Conservation (phyloP, 495 filamentous ascomycete species). For the Aspergillus egyptiacus region DNA sequence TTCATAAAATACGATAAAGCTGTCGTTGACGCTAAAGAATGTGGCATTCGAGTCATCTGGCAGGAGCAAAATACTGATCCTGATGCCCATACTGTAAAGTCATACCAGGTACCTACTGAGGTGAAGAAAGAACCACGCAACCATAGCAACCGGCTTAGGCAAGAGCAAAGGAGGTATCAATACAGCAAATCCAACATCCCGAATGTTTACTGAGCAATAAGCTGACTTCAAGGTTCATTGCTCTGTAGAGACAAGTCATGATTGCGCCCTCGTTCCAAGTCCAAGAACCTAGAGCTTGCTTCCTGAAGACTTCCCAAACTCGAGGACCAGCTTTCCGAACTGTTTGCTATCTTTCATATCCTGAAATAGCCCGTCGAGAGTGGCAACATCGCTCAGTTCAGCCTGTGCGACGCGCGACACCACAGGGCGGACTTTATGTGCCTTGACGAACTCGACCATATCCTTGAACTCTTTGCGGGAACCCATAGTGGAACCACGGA, state of each 20-base stretch:
- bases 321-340: constrained; percentile 71
- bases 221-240: background rate
- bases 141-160: background rate
- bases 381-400: constrained; percentile 59
- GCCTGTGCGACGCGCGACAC: constrained; percentile 52
- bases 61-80: too few species aligned
- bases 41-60: too few species aligned
- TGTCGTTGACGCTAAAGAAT: constrained; percentile 9
- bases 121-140: constrained; percentile 8
- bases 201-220: too few species aligned
- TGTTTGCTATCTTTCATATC: constrained; percentile 71
- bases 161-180: background rate
- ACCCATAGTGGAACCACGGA: constrained; percentile 69
- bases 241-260: background rate
- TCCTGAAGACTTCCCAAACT: constrained; percentile 36
- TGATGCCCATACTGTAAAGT: too few species aligned
- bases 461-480: constrained; percentile 67
- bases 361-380: constrained; percentile 63
- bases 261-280: background rate
- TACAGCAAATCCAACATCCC: too few species aligned
- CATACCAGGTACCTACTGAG: background rate
- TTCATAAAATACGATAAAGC: constrained; percentile 11
- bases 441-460: constrained; percentile 67
- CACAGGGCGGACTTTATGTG: constrained; percentile 58
- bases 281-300: constrained; percentile 39